Evolutionary conservation across 192 early-diverging fungal genomes (phyloP).

Genomic region (Umbelopsis sp.): DNA sequence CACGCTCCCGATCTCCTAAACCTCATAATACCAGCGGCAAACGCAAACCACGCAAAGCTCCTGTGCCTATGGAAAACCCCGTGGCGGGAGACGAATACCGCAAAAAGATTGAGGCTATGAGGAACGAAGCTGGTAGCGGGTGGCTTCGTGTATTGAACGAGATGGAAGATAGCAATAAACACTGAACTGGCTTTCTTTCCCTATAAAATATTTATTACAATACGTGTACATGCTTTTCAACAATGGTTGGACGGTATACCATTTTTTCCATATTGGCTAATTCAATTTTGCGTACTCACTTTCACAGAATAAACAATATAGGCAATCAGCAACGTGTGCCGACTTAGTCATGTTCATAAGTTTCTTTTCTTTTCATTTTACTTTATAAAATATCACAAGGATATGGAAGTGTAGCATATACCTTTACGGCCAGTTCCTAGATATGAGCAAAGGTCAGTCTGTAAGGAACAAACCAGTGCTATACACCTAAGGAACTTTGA

Average conservation of each 20-base stretch:
- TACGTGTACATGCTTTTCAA: too few species aligned
- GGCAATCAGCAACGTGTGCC: not conserved
- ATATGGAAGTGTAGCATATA: not conserved
- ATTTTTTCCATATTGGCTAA: too few species aligned
- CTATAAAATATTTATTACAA: not conserved
- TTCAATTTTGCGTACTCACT: not conserved
- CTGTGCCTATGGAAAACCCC: slow-evolving; percentile 20
- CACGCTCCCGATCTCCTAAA: slow-evolving; percentile 15
- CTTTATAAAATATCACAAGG: not conserved
- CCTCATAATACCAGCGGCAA: not conserved
- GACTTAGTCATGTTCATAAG: not conserved
- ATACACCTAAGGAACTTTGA: slow-evolving; percentile 13
- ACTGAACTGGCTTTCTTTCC: not conserved
- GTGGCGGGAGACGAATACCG: slow-evolving; percentile 42
- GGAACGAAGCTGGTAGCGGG: slow-evolving; percentile 52
- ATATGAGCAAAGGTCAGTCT: slow-evolving; percentile 9
- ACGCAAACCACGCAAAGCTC: slow-evolving; percentile 7
- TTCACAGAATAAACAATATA: not conserved
- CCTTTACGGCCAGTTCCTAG: not conserved
- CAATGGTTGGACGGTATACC: too few species aligned
- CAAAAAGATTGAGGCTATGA: slow-evolving; percentile 52
- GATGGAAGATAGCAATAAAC: slow-evolving; percentile 41
- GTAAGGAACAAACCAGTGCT: slow-evolving; percentile 11
- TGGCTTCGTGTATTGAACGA: slow-evolving; percentile 59
- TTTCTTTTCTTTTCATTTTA: not conserved